Conservation (phyloP, 2,329 filamentous ascomycete genomes). For the Elsinoe fawcettii region DNA sequence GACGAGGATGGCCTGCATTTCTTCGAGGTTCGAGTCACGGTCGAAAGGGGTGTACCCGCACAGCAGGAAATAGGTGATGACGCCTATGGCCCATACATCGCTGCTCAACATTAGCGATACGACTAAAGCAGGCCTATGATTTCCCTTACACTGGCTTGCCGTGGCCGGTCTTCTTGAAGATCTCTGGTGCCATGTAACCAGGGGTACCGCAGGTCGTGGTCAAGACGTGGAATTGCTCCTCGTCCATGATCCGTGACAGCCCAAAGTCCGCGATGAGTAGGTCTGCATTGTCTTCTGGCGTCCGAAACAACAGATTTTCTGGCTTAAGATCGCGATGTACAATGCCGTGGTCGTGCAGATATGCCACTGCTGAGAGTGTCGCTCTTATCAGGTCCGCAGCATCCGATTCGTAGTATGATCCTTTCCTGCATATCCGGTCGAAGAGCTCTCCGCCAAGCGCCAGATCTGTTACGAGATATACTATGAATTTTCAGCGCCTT, state of each 20-base stretch:
- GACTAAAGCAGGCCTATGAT: neutral
- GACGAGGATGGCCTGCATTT: conserved; percentile 97
- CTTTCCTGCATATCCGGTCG: conserved; percentile 96
- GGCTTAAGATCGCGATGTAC: conserved; percentile 97
- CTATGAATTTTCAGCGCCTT: conserved; percentile 30
- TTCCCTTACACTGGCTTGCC: conserved; percentile 75
- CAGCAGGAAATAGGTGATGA: conserved; percentile 97
- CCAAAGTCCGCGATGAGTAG: conserved; percentile 96
- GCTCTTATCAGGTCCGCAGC: conserved; percentile 91
- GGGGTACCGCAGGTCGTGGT: conserved; percentile 97
- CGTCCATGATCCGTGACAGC: conserved; percentile 94
- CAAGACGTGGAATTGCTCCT: conserved; percentile 94
- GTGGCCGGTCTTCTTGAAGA: conserved; percentile 97
- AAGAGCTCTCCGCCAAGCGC: conserved; percentile 95
- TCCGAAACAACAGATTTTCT: conserved; percentile 93
- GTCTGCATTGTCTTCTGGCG: conserved; percentile 95
- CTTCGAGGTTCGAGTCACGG: conserved; percentile 92
- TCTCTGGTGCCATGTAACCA: conserved; percentile 98
- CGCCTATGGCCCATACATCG: conserved; percentile 95
- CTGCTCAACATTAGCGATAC: conserved; percentile 30
- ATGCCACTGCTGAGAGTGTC: conserved; percentile 93
- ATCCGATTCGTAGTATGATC: conserved; percentile 96
- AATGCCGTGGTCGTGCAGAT: conserved; percentile 96
- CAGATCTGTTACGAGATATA: conserved; percentile 95
- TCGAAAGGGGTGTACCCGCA: conserved; percentile 98